Percentiles rank a stretch among this genome's conserved stretches.
Evolutionary conservation across 768 basidiomycete genomes (phyloP).

Genomic region (Imleria badia): DNA sequence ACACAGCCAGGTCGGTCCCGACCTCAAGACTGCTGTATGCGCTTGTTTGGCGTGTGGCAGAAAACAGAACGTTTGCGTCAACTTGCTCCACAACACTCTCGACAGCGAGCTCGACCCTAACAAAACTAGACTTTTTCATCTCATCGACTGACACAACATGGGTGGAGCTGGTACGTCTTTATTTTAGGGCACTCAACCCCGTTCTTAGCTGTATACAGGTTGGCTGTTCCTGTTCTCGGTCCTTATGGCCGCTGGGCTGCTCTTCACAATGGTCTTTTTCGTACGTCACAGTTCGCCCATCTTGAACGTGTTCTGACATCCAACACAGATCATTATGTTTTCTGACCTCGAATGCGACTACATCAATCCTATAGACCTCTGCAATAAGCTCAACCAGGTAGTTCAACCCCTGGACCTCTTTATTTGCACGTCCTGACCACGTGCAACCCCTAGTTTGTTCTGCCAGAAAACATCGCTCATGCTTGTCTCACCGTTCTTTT

Average conservation of each 20-base stretch:
- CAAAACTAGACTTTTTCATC: neutral
- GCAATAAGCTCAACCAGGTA: constrained; percentile 98
- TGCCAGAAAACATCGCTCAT: constrained; percentile 95
- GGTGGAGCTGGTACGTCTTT: constrained; percentile 42
- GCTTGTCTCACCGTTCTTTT: constrained; percentile 88
- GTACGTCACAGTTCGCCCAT: constrained; percentile 51
- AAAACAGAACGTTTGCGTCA: constrained; percentile 7
- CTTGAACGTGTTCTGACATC: neutral
- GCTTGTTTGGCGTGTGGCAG: constrained; percentile 31
- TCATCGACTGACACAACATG: constrained; percentile 28
- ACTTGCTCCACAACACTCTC: neutral
- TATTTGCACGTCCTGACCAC: neutral
- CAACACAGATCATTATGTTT: constrained; percentile 95
- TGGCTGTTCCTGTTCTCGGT: constrained; percentile 98
- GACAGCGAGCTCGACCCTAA: neutral
- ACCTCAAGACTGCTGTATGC: constrained; percentile 16
- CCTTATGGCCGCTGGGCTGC: constrained; percentile 88
- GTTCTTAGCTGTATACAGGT: constrained; percentile 44
- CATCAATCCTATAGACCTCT: constrained; percentile 99
- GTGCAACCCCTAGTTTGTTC: constrained; percentile 70
- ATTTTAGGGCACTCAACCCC: neutral
- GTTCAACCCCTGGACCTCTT: constrained; percentile 17
- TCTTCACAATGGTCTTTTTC: constrained; percentile 99
- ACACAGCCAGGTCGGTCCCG: no score
- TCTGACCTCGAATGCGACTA: constrained; percentile 99